These are phyloP conservation scores for Schoenoplectus tabernaemontani DNA, from an alignment of 202 grass and related monocot genomes.

Conservation along the genomic window DNA sequence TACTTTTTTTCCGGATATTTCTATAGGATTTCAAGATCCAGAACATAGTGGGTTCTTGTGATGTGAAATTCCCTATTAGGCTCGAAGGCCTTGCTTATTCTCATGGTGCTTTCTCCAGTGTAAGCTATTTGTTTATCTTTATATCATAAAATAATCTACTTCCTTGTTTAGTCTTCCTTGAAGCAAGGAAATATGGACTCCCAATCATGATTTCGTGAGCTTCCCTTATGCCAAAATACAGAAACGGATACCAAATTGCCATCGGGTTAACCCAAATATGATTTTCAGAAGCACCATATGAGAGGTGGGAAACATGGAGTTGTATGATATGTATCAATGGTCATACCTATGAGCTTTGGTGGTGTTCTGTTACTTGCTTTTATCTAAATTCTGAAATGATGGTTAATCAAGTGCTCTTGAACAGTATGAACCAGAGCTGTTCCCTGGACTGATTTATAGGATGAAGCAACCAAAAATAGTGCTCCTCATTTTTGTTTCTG, in stretches of 20 bases:
- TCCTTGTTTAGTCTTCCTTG: neutral
- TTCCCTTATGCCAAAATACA: neutral
- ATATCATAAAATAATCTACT: constrained; percentile 8
- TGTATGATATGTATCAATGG: neutral
- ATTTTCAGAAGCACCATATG: neutral
- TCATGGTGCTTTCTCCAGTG: constrained; percentile 86
- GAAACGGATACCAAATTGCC: neutral
- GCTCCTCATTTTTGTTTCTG: constrained; percentile 95
- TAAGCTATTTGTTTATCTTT: constrained; percentile 36
- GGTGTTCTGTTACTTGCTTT: neutral
- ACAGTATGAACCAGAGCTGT: constrained; percentile 88
- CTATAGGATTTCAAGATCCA: constrained; percentile 92
- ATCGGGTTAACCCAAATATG: neutral
- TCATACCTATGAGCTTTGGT: neutral
- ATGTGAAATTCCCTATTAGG: constrained; percentile 91
- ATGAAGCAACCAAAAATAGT: constrained; percentile 96
- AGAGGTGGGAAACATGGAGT: neutral
- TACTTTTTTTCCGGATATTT: neutral
- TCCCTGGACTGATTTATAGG: constrained; percentile 93
- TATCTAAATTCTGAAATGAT: neutral
- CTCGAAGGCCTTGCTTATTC: constrained; percentile 95
- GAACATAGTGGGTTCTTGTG: constrained; percentile 91
- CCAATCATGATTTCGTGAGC: neutral
- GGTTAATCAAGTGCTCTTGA: constrained; percentile 20
- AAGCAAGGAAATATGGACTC: neutral